These are phyloP conservation scores for Solanum rostratum DNA, from an alignment of 257 asterid species.

Conservation along the genomic window DNA sequence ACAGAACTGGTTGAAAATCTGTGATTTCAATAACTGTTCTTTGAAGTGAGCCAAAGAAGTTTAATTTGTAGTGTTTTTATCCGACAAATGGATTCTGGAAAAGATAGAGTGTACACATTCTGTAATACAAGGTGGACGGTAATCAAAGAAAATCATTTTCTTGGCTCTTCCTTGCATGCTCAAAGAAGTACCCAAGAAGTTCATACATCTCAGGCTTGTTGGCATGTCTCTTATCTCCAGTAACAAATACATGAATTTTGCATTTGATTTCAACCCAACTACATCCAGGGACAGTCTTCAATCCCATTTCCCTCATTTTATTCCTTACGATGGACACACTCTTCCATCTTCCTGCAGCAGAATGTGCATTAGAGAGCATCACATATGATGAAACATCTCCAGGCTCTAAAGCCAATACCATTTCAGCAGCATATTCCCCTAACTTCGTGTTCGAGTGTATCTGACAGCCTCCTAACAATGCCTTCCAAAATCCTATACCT, in stretches of 20 bases:
- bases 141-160: not conserved
- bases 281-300: slow-evolving; percentile 58
- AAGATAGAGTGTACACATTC: too few species aligned
- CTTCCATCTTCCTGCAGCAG: slow-evolving; percentile 75
- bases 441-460: slow-evolving; percentile 45
- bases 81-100: too few species aligned
- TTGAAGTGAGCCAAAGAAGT: too few species aligned
- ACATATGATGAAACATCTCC: slow-evolving; percentile 77
- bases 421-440: slow-evolving; percentile 48
- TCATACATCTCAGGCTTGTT: slow-evolving; percentile 25
- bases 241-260: slow-evolving; percentile 56
- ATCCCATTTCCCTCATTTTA: slow-evolving; percentile 50
- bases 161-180: slow-evolving; percentile 18
- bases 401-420: slow-evolving; percentile 58
- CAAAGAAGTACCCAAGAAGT: slow-evolving; percentile 21
- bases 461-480: slow-evolving; percentile 71
- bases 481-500: slow-evolving; percentile 87
- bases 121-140: not conserved
- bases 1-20: too few species aligned
- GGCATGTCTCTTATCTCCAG: slow-evolving; percentile 40
- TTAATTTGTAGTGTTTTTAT: too few species aligned
- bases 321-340: slow-evolving; percentile 28
- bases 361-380: slow-evolving; percentile 81
- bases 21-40: too few species aligned
- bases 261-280: slow-evolving; percentile 71